These are phyloP conservation scores for Diaporthe helianthi DNA, from an alignment of 2,329 filamentous ascomycete species.

Conservation along the genomic window DNA sequence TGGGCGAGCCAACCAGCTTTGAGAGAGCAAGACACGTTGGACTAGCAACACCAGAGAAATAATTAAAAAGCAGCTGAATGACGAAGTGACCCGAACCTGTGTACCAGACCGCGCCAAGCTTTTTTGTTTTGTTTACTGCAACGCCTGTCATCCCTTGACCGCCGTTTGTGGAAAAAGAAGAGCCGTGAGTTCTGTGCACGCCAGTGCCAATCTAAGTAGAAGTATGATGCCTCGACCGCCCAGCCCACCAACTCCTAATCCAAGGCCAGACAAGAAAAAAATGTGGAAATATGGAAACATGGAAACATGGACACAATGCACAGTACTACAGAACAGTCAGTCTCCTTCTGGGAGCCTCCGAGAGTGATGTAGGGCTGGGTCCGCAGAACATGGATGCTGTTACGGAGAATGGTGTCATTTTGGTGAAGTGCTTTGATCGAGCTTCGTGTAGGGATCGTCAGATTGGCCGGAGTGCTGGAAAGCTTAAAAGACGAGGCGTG, in stretches of 20 bases:
- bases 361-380: slow-evolving; percentile 1
- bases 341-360: not conserved
- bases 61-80: slow-evolving; percentile 6
- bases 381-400: not conserved
- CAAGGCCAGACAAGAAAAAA: not conserved
- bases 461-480: slow-evolving; percentile 18
- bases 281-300: not conserved
- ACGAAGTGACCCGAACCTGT: slow-evolving; percentile 4
- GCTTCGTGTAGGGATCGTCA: slow-evolving; percentile 18
- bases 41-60: not conserved
- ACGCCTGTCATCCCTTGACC: slow-evolving; percentile 20
- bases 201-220: not conserved
- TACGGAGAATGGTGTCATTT: not conserved
- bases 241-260: slow-evolving; percentile 3
- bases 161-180: slow-evolving; percentile 7
- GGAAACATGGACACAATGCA: too few species aligned
- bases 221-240: slow-evolving; percentile 1
- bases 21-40: not conserved
- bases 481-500: slow-evolving; percentile 16
- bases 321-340: too few species aligned
- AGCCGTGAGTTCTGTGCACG: not conserved
- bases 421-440: slow-evolving; percentile 13
- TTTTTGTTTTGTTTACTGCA: slow-evolving; percentile 24
- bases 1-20: slow-evolving; percentile 2
- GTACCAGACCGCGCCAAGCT: not conserved